phyloP scores from a whole-genome alignment of 2,329 filamentous ascomycete genomes.

The Stemphylium vesicarium region DNA sequence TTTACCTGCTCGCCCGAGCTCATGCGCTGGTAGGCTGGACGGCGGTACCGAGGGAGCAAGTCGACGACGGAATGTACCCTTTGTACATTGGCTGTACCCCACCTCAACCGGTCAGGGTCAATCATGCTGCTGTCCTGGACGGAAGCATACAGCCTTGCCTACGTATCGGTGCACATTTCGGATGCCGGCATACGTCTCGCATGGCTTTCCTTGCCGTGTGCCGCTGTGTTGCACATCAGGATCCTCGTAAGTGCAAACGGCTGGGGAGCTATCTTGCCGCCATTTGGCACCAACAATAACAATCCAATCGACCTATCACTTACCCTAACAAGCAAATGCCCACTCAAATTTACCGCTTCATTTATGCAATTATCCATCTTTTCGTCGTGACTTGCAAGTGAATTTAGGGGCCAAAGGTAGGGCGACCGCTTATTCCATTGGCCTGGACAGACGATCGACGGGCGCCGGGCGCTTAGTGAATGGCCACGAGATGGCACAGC shows the following conservation, averaged over 20 bases:
- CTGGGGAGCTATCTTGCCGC: constrained; percentile 7
- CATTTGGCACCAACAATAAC: constrained; percentile 4
- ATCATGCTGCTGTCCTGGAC: background rate
- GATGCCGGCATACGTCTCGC: constrained; percentile 2
- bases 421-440: constrained; percentile 10
- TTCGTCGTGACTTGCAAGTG: background rate
- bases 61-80: background rate
- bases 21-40: background rate
- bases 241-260: constrained; percentile 3
- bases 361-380: constrained; percentile 12
- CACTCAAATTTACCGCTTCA: background rate
- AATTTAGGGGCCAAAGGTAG: constrained; percentile 12
- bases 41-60: background rate
- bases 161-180: background rate
- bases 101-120: constrained; percentile 1
- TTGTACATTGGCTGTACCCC: background rate
- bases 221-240: background rate
- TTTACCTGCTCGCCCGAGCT: background rate
- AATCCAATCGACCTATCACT: background rate
- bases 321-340: background rate
- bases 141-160: constrained; percentile 10
- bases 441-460: constrained; percentile 1
- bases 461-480: constrained; percentile 20
- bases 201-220: background rate
- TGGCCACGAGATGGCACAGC: constrained; percentile 7